These are phyloP conservation scores for Babesia ovis DNA, from an alignment of 169 alveolate species.

Conservation along the genomic window DNA sequence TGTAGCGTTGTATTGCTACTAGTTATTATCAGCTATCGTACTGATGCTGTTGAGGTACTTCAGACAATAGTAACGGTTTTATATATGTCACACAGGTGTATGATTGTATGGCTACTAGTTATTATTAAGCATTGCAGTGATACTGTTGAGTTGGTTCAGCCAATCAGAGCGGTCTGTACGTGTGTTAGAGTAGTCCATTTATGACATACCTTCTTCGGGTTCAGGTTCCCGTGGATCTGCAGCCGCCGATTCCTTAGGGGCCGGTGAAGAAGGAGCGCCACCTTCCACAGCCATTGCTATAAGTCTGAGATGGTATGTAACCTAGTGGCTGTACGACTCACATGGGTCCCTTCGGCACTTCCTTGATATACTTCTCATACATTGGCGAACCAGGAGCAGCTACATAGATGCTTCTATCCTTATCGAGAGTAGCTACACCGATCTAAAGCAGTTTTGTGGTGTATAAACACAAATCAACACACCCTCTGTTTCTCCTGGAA, in stretches of 20 bases:
- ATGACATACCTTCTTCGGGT: neutral
- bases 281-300: constrained; percentile 32
- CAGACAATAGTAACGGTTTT: too few species aligned
- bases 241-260: neutral
- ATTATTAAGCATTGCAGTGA: constrained; percentile 58
- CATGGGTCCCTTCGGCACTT: constrained; percentile 19
- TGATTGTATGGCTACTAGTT: constrained; percentile 8
- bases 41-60: too few species aligned
- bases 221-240: too few species aligned
- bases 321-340: neutral
- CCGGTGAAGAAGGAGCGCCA: neutral
- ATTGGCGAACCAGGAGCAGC: constrained; percentile 67
- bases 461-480: neutral
- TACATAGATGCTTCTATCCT: constrained; percentile 36
- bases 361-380: constrained; percentile 30
- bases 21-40: too few species aligned
- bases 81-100: too few species aligned
- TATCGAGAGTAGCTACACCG: constrained; percentile 64
- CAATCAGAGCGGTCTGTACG: constrained; percentile 39
- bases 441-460: constrained; percentile 1
- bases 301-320: constrained; percentile 14
- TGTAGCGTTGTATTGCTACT: too few species aligned
- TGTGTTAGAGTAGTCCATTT: too few species aligned
- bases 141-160: constrained; percentile 58
- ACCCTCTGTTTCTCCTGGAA: constrained; percentile 61